A percentile compares a stretch with the other conserved stretches of the same genome.
phyloP scores from a whole-genome alignment of 306 rosid species.

The Acacia crassicarpa region DNA sequence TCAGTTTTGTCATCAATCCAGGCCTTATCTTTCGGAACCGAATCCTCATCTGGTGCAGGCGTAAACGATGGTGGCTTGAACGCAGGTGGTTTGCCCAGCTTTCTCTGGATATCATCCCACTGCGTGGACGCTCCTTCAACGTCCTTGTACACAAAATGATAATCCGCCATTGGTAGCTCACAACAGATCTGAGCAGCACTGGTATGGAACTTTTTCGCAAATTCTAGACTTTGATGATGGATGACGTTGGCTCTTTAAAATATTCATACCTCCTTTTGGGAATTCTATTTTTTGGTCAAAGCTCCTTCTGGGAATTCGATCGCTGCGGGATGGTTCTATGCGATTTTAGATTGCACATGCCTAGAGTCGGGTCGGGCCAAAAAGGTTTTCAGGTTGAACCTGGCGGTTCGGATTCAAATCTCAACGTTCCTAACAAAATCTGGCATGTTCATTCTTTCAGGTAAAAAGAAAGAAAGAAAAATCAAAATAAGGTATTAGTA shows the following conservation, averaged over 20 bases:
- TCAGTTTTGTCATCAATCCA: conserved; percentile 83
- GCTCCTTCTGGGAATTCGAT: not conserved
- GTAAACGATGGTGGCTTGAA: conserved; percentile 84
- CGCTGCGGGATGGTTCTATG: not conserved
- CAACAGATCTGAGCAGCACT: not conserved
- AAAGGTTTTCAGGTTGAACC: too few relatives aligned
- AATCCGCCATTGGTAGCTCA: conserved; percentile 59
- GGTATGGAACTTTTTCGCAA: not conserved
- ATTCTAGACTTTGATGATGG: not conserved
- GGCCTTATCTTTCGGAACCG: conserved; percentile 67
- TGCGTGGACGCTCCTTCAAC: conserved; percentile 92
- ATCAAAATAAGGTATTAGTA: too few relatives aligned
- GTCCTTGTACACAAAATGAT: conserved; percentile 86
- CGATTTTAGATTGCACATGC: too few relatives aligned
- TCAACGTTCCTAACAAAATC: too few relatives aligned
- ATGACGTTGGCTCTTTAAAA: not conserved
- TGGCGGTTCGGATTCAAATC: too few relatives aligned
- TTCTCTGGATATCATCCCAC: conserved; percentile 92
- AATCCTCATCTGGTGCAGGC: conserved; percentile 57
- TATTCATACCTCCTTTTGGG: too few relatives aligned
- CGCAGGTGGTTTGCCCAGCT: conserved; percentile 74
- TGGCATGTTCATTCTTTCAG: too few relatives aligned
- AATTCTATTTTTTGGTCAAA: too few relatives aligned
- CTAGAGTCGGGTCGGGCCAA: too few relatives aligned
- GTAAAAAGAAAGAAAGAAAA: too few relatives aligned